These are phyloP conservation scores for Luffa aegyptiaca DNA, from an alignment of 306 rosid genomes.

Conservation along the genomic window DNA sequence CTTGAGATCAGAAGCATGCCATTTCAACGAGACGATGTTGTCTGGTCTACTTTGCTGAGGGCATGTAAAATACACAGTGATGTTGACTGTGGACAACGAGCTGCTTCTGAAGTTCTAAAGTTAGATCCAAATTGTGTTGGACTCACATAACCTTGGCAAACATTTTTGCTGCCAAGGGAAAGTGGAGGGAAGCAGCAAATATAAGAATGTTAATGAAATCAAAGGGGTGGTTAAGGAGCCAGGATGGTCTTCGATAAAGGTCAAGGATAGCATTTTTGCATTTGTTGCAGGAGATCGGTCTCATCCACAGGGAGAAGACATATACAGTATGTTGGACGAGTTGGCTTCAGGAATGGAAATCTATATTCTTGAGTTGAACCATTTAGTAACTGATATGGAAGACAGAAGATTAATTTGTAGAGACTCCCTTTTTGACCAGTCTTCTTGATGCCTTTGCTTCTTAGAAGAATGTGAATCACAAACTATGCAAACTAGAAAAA, in stretches of 20 bases:
- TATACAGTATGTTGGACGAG: slow-evolving; percentile 38
- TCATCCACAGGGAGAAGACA: slow-evolving; percentile 42
- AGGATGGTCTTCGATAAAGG: slow-evolving; percentile 78
- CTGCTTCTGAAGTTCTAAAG: slow-evolving; percentile 53
- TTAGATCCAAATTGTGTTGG: slow-evolving; percentile 56
- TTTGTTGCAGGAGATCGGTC: slow-evolving; percentile 60
- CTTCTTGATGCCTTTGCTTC: neutral
- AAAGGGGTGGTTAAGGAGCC: slow-evolving; percentile 72
- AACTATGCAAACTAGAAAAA: neutral
- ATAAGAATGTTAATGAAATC: slow-evolving; percentile 60
- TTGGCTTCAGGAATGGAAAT: slow-evolving; percentile 27
- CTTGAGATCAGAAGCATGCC: slow-evolving; percentile 57
- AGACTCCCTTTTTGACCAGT: neutral
- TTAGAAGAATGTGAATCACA: neutral
- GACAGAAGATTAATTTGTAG: slow-evolving; percentile 8
- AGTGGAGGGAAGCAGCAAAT: slow-evolving; percentile 58
- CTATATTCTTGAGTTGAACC: slow-evolving; percentile 21
- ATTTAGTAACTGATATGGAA: slow-evolving; percentile 21
- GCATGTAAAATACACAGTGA: neutral
- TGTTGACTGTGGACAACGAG: slow-evolving; percentile 34
- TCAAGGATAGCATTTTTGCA: slow-evolving; percentile 33
- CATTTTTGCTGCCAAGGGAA: slow-evolving; percentile 58
- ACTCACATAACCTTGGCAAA: slow-evolving; percentile 58
- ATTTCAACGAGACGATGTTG: slow-evolving; percentile 49
- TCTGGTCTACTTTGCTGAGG: slow-evolving; percentile 57